phyloP scores from a whole-genome alignment of 805 yeast genomes.

The Starmerella etchellsii region DNA sequence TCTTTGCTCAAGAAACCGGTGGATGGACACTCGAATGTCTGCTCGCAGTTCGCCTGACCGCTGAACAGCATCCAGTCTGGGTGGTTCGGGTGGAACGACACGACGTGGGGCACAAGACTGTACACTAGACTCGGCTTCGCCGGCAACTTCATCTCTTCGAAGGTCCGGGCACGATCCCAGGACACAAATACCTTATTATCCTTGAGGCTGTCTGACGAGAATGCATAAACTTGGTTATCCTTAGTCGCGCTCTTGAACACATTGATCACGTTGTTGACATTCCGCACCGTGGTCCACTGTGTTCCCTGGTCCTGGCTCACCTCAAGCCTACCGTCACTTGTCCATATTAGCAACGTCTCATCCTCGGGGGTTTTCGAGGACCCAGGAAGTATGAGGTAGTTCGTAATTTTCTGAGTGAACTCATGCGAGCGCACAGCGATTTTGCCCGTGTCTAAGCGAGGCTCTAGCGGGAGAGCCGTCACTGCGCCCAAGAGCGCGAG shows the following conservation, averaged over 20 bases:
- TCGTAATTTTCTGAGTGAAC: conserved; percentile 40
- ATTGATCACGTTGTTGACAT: conserved; percentile 21
- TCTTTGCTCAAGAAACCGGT: conserved; percentile 52
- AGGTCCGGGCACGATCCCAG: conserved; percentile 52
- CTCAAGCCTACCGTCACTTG: conserved; percentile 39
- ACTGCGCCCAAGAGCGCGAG: too few species aligned
- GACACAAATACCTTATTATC: conserved; percentile 44
- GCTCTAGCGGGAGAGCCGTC: too few species aligned
- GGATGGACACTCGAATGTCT: conserved; percentile 37
- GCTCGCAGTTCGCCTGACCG: conserved; percentile 50
- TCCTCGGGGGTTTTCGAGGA: conserved; percentile 35
- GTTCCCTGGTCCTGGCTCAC: conserved; percentile 64
- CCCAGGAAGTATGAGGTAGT: conserved; percentile 51
- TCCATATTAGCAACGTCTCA: conserved; percentile 53
- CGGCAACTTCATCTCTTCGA: conserved; percentile 39
- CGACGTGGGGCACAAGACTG: conserved; percentile 24
- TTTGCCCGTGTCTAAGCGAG: too few species aligned
- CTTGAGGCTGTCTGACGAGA: conserved; percentile 40
- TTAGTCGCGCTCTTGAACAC: conserved; percentile 49
- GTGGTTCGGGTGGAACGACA: conserved; percentile 52
- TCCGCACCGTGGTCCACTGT: conserved; percentile 26
- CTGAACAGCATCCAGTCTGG: conserved; percentile 52
- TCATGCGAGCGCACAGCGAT: too few species aligned
- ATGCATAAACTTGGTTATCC: conserved; percentile 42
- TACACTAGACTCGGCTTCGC: conserved; percentile 32